Base-by-base conservation (phyloP, 2,329 filamentous ascomycete species). In the Teratosphaeria pseudoeucalypti region DNA sequence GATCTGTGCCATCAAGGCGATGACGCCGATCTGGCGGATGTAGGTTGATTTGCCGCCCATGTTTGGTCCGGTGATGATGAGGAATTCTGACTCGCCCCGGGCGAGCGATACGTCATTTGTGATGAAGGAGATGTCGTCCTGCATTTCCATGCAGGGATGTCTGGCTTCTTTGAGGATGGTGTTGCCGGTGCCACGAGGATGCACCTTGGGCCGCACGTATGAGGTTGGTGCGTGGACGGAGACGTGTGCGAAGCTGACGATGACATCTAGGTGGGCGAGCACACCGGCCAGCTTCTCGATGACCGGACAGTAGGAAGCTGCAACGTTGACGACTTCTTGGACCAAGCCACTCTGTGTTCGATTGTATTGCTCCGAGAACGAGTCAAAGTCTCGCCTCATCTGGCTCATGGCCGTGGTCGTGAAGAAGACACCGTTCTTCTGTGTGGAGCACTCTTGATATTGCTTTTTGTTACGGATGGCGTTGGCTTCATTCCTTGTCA, bases 11-110 rank as follows among this genome's bases (percentile, higher is more conserved):
- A 99, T 95, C 39, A 99, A 82, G 0, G 94, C 92, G 61, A 99
- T 94, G 57, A 96, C 94, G 34, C 92, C 94, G 26, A 96, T 95
- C 73, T 97, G 94, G 19, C 95, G 88, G 70, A 99, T 99, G 73
- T 96, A 99, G 0, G 92, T 99, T 9, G 90, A 96, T 77, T 99
- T 99, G 67, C 94, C 94, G 66, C 94, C 95, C 94, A 99, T 99
- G 75, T 99, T 99, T 56, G 94, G 94, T 0, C 94, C 94, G 0
- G 92, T 97, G 72, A 97, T 96, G 77, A 96, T 92, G 47, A 96
- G 81, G 75, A 99, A 97, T 2, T 92, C 91, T 0, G 90, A 95
- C 55, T 83, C 81, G 60, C 86, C 86, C 9, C 91, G 86, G 5
- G 84, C 81, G 43, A 99, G 84, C 57, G 86, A 85, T 26, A 97